Percentiles rank a stretch among this genome's conserved stretches.
These are phyloP conservation scores for Pterocarpus santalinus DNA, from an alignment of 306 rosid genomes.

Conservation along the genomic window DNA sequence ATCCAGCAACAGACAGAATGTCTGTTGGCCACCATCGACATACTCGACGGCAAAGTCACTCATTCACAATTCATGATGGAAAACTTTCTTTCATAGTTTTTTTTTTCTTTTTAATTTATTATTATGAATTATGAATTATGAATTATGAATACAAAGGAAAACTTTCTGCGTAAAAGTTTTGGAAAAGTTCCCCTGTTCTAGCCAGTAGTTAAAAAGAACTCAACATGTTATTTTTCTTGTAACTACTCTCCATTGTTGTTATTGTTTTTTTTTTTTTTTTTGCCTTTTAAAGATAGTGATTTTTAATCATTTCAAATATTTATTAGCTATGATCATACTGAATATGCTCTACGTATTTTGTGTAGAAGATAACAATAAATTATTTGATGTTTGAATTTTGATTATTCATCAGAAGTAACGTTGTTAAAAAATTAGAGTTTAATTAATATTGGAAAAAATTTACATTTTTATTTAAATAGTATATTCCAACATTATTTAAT, in stretches of 20 bases:
- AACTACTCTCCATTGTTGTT: not conserved
- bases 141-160: not conserved
- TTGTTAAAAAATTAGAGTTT: no score
- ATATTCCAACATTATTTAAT: no score
- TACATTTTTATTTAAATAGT: no score
- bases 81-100: no score
- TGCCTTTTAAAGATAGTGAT: not conserved
- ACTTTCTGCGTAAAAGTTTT: not conserved
- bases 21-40: constrained; percentile 31
- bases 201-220: not conserved
- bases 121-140: no score
- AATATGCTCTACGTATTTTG: no score
- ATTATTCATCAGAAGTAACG: no score
- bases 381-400: no score
- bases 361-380: no score
- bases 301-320: not conserved
- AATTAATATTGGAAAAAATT: no score
- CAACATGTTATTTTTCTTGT: not conserved
- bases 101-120: no score
- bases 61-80: not conserved
- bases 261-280: not conserved
- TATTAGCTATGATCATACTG: no score
- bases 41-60: constrained; percentile 10
- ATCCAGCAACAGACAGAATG: constrained; percentile 22
- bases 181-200: constrained; percentile 37